Conservation (phyloP, 1,284 basidiomycete species). For the Termitomyces sp. region DNA sequence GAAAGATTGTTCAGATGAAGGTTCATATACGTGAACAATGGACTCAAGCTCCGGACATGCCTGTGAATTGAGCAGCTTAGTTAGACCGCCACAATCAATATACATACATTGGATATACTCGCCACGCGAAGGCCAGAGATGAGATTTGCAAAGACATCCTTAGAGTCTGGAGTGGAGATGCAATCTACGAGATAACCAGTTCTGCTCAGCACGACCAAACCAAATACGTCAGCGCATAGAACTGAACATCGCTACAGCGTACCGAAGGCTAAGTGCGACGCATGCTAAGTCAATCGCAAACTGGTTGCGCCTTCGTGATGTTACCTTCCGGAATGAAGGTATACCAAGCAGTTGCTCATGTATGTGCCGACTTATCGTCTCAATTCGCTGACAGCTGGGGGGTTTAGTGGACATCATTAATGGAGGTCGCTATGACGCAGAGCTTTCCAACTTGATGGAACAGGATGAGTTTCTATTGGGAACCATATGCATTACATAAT, state of each 20-base stretch:
- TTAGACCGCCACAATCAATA: conserved; percentile 1
- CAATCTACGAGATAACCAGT: conserved; percentile 40
- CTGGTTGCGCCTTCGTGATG: conserved; percentile 6
- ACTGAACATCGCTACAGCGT: not conserved
- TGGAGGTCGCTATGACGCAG: not conserved
- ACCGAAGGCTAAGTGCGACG: conserved; percentile 24
- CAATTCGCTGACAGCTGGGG: not conserved
- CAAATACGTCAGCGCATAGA: not conserved
- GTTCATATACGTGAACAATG: conserved; percentile 38
- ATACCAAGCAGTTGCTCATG: conserved; percentile 7
- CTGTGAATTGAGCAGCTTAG: conserved; percentile 4
- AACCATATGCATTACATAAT: too few relatives aligned
- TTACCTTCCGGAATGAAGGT: conserved; percentile 10
- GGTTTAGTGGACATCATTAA: not conserved
- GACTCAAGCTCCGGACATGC: conserved; percentile 26
- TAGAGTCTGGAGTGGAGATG: conserved; percentile 24
- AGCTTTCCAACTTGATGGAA: too few relatives aligned
- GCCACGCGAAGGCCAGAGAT: conserved; percentile 30
- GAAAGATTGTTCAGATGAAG: conserved; percentile 41
- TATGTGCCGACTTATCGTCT: conserved; percentile 3
- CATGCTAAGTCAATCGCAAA: conserved; percentile 20
- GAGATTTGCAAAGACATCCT: conserved; percentile 22
- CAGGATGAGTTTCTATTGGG: too few relatives aligned
- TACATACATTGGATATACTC: not conserved
- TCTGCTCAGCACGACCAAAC: conserved; percentile 20